Conservation (phyloP, 169 alveolate genomes). For the Haemoproteus tartakovskyi region DNA sequence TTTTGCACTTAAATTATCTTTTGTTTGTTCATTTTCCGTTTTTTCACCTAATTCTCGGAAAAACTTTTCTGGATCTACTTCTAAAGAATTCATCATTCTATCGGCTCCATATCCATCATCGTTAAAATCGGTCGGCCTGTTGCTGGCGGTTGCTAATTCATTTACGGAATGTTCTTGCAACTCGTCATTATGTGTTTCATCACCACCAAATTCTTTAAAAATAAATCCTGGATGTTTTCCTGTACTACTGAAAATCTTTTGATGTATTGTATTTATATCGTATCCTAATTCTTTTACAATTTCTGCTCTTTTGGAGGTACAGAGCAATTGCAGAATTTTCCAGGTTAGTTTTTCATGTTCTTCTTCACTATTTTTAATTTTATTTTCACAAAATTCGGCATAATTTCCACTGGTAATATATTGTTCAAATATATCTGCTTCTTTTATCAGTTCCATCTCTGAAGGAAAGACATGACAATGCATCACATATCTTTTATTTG, state of each 20-base stretch:
- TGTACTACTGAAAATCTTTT: background rate
- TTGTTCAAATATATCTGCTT: slow-evolving; percentile 55
- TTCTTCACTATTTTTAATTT: slow-evolving; percentile 33
- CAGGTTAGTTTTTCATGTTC: slow-evolving; percentile 59
- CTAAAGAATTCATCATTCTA: no score
- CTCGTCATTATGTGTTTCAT: background rate
- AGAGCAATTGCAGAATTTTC: slow-evolving; percentile 36
- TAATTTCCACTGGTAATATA: slow-evolving; percentile 46
- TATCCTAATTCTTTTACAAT: slow-evolving; percentile 54
- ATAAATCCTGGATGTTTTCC: slow-evolving; percentile 65
- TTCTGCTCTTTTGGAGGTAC: slow-evolving; percentile 37
- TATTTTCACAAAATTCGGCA: slow-evolving; percentile 39
- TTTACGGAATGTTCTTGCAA: no score
- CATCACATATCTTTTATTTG: background rate
- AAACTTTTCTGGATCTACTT: slow-evolving; percentile 72
- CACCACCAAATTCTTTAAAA: slow-evolving; percentile 1
- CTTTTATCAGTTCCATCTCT: slow-evolving; percentile 46
- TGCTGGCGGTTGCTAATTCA: background rate
- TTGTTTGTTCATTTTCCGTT: slow-evolving; percentile 26
- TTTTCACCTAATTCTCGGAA: slow-evolving; percentile 72
- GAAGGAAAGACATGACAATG: slow-evolving; percentile 36
- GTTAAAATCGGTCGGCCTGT: background rate
- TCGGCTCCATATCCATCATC: background rate
- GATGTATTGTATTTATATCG: slow-evolving; percentile 29
- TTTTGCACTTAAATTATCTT: background rate